Evolutionary conservation across 2,329 filamentous ascomycete genomes (phyloP).

Genomic region (Myriangium duriaei): DNA sequence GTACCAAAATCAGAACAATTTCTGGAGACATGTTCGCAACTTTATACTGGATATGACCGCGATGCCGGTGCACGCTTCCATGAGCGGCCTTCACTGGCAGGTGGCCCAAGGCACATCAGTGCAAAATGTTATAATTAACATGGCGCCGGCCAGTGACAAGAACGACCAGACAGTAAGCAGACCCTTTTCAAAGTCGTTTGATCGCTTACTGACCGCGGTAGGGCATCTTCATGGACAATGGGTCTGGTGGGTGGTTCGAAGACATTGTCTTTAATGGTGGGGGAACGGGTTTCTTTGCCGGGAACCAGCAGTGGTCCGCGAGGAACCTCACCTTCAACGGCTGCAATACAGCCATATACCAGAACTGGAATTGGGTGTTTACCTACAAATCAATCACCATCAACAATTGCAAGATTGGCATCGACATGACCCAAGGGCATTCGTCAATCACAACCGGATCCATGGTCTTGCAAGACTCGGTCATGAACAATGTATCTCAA

Average conservation of each 20-base stretch:
- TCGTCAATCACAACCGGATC: slow-evolving; percentile 57
- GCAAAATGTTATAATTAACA: slow-evolving; percentile 45
- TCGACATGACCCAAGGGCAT: slow-evolving; percentile 56
- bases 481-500: slow-evolving; percentile 49
- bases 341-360: slow-evolving; percentile 71
- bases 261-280: slow-evolving; percentile 78
- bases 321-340: slow-evolving; percentile 72
- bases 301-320: slow-evolving; percentile 78
- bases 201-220: slow-evolving; percentile 15
- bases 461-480: slow-evolving; percentile 58
- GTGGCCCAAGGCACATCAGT: slow-evolving; percentile 51
- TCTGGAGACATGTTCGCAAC: slow-evolving; percentile 48
- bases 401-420: slow-evolving; percentile 43
- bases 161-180: slow-evolving; percentile 11
- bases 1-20: slow-evolving; percentile 29
- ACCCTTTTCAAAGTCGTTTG: not conserved
- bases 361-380: slow-evolving; percentile 92
- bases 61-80: slow-evolving; percentile 14
- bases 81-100: slow-evolving; percentile 52
- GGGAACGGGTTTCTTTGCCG: slow-evolving; percentile 63
- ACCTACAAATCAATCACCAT: slow-evolving; percentile 64
- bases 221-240: slow-evolving; percentile 52
- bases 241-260: slow-evolving; percentile 63
- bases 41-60: slow-evolving; percentile 40
- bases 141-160: slow-evolving; percentile 22